A percentile compares a stretch with the other conserved stretches of the same genome.
Evolutionary conservation across 441 rosid genomes (phyloP).

Genomic region (Kokia cookei): DNA sequence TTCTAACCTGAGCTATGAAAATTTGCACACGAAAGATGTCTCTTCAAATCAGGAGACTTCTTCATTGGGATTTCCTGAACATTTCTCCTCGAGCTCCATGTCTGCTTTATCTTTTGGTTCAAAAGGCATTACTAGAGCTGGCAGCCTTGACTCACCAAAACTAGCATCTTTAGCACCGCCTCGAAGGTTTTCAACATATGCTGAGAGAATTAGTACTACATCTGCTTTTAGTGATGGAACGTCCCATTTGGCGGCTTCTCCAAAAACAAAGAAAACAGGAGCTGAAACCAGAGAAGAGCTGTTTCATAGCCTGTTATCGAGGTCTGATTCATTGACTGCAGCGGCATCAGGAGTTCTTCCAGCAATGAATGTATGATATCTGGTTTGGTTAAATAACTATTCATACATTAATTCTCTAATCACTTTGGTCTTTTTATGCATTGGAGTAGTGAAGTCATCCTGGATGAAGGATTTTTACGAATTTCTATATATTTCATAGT

Average conservation of each 20-base stretch:
- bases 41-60: constrained; percentile 39
- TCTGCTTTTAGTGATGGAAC: constrained; percentile 70
- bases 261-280: constrained; percentile 90
- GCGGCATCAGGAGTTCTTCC: constrained; percentile 46
- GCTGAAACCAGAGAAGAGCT: constrained; percentile 75
- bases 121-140: constrained; percentile 37
- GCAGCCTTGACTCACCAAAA: constrained; percentile 48
- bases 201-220: constrained; percentile 84
- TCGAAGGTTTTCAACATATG: constrained; percentile 64
- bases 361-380: constrained; percentile 53
- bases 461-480: not conserved
- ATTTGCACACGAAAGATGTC: constrained; percentile 46
- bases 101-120: constrained; percentile 32
- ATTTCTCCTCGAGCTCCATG: constrained; percentile 46
- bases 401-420: not conserved
- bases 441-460: not conserved
- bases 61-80: constrained; percentile 48
- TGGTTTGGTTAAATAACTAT: constrained; percentile 1
- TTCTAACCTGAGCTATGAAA: constrained; percentile 34
- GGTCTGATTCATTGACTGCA: constrained; percentile 45
- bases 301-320: constrained; percentile 50
- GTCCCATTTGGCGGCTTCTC: constrained; percentile 56
- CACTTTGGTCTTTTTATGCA: not conserved
- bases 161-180: constrained; percentile 44
- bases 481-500: not conserved